Conservation (phyloP, 225 moss, liverwort and hornwort species). For the Polytrichum commune region DNA sequence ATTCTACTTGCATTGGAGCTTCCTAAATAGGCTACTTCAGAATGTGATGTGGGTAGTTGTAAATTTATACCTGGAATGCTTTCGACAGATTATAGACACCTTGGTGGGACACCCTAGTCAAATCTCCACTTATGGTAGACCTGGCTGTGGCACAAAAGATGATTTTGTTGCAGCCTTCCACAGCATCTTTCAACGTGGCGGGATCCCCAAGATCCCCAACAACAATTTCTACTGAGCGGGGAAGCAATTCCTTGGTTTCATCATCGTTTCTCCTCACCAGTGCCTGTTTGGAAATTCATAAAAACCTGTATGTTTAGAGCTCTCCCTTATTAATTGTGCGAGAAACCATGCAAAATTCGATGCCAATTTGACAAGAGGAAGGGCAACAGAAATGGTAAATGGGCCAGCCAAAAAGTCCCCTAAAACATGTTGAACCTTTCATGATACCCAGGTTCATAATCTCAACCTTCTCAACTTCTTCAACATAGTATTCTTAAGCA, state of each 20-base stretch:
- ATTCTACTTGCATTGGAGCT: too few relatives aligned
- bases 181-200: conserved; percentile 60
- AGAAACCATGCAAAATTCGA: too few relatives aligned
- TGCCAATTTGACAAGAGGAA: too few relatives aligned
- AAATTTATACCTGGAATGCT: conserved; percentile 65
- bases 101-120: conserved; percentile 79
- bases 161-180: conserved; percentile 88
- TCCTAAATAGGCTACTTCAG: too few relatives aligned
- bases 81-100: conserved; percentile 91
- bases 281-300: conserved; percentile 33
- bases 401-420: too few relatives aligned
- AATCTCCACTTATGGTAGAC: conserved; percentile 78
- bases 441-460: background rate
- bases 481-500: too few relatives aligned
- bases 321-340: too few relatives aligned
- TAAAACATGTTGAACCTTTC: too few relatives aligned
- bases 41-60: too few relatives aligned
- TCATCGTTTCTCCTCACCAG: conserved; percentile 66
- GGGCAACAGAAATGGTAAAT: too few relatives aligned
- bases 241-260: conserved; percentile 68
- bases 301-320: too few relatives aligned
- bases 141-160: conserved; percentile 82
- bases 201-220: conserved; percentile 78
- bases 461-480: too few relatives aligned
- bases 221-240: conserved; percentile 77